phyloP scores from a whole-genome alignment of 768 basidiomycete species.

The Lentinula detonsa region DNA sequence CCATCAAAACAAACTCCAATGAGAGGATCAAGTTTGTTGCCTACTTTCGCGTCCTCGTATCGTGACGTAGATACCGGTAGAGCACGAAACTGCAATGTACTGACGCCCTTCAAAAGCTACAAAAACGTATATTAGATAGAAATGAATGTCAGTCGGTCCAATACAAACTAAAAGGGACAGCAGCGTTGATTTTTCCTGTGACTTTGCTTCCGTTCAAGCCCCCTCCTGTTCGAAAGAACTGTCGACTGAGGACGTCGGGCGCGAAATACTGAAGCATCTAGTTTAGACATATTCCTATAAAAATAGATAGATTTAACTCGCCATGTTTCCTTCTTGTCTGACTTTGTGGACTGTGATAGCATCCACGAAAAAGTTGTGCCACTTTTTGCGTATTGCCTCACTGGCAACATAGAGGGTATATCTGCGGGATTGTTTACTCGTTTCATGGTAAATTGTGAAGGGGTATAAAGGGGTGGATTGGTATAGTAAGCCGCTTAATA shows the following conservation, averaged over 20 bases:
- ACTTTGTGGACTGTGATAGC: constrained; percentile 59
- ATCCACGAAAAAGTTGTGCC: constrained; percentile 56
- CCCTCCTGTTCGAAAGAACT: constrained; percentile 44
- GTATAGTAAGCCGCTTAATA: constrained; percentile 50
- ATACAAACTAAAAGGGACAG: constrained; percentile 53
- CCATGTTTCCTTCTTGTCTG: constrained; percentile 69
- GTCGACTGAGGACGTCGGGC: constrained; percentile 48
- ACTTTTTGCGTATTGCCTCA: constrained; percentile 53
- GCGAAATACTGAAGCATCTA: constrained; percentile 56
- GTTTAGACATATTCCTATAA: not conserved
- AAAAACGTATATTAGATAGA: not conserved
- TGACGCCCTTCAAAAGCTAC: constrained; percentile 44
- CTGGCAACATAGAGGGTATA: constrained; percentile 70
- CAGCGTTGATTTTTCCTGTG: constrained; percentile 56
- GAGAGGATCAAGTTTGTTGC: constrained; percentile 11
- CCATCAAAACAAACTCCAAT: not conserved
- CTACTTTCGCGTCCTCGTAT: constrained; percentile 49
- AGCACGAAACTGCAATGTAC: constrained; percentile 61
- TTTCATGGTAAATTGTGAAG: constrained; percentile 72
- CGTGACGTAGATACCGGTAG: constrained; percentile 66
- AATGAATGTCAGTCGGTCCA: not conserved
- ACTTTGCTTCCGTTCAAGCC: constrained; percentile 19
- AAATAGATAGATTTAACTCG: constrained; percentile 20
- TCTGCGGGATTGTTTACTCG: constrained; percentile 44
- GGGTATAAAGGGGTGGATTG: constrained; percentile 59